phyloP scores from a whole-genome alignment of 495 filamentous ascomycete genomes.

The Elasticomyces elasticus region DNA sequence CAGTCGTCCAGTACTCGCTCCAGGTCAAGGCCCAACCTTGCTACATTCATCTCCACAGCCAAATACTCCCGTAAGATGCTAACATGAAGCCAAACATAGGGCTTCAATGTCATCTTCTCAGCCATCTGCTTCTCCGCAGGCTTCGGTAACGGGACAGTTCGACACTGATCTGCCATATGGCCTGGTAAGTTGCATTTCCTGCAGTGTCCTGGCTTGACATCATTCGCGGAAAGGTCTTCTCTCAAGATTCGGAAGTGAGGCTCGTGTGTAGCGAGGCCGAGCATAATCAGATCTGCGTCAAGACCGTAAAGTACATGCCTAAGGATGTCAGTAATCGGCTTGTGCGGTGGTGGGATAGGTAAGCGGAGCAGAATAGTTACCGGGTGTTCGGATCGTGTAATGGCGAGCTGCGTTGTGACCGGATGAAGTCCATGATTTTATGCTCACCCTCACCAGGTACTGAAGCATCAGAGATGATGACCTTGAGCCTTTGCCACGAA shows the following conservation, averaged over 20 bases:
- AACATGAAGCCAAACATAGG: slow-evolving; percentile 99
- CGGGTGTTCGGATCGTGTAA: slow-evolving; percentile 93
- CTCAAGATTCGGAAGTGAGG: slow-evolving; percentile 94
- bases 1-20: slow-evolving; percentile 96
- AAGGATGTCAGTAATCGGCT: slow-evolving; percentile 7
- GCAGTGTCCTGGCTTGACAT: slow-evolving; percentile 70
- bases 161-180: slow-evolving; percentile 75
- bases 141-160: slow-evolving; percentile 63
- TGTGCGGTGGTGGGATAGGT: too few species aligned
- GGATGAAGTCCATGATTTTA: slow-evolving; percentile 98
- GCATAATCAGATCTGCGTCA: slow-evolving; percentile 98
- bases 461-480: slow-evolving; percentile 95
- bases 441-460: slow-evolving; percentile 98
- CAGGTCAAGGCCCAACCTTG: slow-evolving; percentile 71
- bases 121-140: too few species aligned
- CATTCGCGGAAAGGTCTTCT: slow-evolving; percentile 93
- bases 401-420: slow-evolving; percentile 80
- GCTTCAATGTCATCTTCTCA: slow-evolving; percentile 64
- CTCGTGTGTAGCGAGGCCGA: slow-evolving; percentile 95
- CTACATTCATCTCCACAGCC: slow-evolving; percentile 74
- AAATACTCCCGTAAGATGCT: slow-evolving; percentile 87
- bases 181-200: slow-evolving; percentile 81
- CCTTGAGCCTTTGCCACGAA: slow-evolving; percentile 90
- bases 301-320: slow-evolving; percentile 25
- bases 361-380: slow-evolving; percentile 94